These are phyloP conservation scores for Pecoramyces ruminantium DNA, from an alignment of 192 early-diverging fungal genomes.

Conservation along the genomic window DNA sequence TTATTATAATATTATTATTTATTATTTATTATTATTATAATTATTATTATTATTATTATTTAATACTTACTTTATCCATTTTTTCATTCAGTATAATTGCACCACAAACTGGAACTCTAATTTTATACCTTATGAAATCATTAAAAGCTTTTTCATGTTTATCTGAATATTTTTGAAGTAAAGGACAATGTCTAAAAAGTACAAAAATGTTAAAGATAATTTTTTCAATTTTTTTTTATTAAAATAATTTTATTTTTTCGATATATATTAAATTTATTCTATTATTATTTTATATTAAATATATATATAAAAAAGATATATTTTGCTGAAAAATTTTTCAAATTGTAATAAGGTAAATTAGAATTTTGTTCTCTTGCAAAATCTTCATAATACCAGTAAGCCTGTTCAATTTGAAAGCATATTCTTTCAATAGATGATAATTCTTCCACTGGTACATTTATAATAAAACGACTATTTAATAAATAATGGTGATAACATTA, in stretches of 20 bases:
- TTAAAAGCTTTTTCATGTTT: slow-evolving; percentile 77
- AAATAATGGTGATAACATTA: too few species aligned
- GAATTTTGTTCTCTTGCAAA: slow-evolving; percentile 80
- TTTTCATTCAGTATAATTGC: slow-evolving; percentile 78
- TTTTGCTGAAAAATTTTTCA: slow-evolving; percentile 65
- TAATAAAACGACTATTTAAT: slow-evolving; percentile 68
- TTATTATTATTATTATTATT: background rate
- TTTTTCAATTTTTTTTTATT: background rate
- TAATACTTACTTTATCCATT: slow-evolving; percentile 42
- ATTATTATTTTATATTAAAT: too few species aligned
- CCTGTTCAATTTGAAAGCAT: slow-evolving; percentile 96
- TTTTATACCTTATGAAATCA: slow-evolving; percentile 90
- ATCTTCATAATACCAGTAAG: slow-evolving; percentile 98
- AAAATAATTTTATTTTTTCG: too few species aligned
- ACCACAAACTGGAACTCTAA: slow-evolving; percentile 90
- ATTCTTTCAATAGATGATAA: slow-evolving; percentile 84
- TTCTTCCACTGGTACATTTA: slow-evolving; percentile 94
- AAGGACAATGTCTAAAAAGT: slow-evolving; percentile 79
- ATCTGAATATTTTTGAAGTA: slow-evolving; percentile 73
- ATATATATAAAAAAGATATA: too few species aligned
- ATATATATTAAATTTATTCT: too few species aligned
- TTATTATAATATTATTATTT: too few species aligned
- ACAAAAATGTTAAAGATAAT: slow-evolving; percentile 11
- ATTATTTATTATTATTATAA: too few species aligned
- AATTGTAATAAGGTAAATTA: slow-evolving; percentile 59